phyloP scores from a whole-genome alignment of 495 filamentous ascomycete genomes.

The Cladorrhinum samala region DNA sequence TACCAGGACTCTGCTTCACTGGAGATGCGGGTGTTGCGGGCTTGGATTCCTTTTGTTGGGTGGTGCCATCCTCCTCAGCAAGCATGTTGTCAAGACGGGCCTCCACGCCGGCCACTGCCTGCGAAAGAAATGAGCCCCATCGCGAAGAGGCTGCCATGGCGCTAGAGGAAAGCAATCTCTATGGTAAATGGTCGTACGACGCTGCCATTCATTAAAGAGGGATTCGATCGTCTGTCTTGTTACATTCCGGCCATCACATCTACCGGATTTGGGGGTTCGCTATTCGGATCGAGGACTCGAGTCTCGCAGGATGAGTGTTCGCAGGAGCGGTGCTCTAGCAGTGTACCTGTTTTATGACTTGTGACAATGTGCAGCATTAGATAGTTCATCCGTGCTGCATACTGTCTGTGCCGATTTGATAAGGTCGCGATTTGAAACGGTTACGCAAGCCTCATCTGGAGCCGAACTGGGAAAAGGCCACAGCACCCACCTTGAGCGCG shows the following conservation, averaged over 20 bases:
- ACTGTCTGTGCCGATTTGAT: background rate
- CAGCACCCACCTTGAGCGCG: background rate
- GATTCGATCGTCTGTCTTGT: background rate
- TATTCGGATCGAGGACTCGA: too few species aligned
- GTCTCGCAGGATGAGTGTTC: too few species aligned
- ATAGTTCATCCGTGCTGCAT: background rate
- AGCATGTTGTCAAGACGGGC: slow-evolving; percentile 88
- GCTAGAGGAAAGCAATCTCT: background rate
- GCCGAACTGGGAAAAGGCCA: background rate
- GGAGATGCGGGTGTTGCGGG: slow-evolving; percentile 23
- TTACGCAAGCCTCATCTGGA: background rate
- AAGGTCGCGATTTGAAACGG: background rate
- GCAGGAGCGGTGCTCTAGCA: too few species aligned
- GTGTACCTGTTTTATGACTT: background rate
- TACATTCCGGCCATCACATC: slow-evolving; percentile 13
- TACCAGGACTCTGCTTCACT: slow-evolving; percentile 26
- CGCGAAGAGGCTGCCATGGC: slow-evolving; percentile 32
- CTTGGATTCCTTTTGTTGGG: slow-evolving; percentile 25
- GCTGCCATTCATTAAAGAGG: background rate
- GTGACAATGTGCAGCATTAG: background rate
- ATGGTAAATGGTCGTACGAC: background rate
- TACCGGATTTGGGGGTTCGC: background rate
- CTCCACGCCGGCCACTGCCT: slow-evolving; percentile 90
- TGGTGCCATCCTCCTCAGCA: slow-evolving; percentile 55
- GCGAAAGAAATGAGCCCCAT: slow-evolving; percentile 84